Base-by-base conservation (phyloP, 306 rosid genomes). In the Cicer yamashitae region DNA sequence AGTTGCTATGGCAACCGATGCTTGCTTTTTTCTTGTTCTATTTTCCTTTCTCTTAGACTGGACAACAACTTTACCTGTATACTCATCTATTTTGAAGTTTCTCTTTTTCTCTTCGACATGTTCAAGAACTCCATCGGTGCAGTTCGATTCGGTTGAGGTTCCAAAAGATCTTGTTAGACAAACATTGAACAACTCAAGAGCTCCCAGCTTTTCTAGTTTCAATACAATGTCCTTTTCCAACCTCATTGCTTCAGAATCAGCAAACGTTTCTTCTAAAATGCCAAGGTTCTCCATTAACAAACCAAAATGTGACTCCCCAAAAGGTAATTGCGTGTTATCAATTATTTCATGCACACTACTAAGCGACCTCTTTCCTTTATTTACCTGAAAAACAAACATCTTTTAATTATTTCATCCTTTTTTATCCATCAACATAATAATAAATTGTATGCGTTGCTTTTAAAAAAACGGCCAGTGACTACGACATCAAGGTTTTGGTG, bases 141-240 rank as follows among this genome's bases (percentile, higher is more conserved):
- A 70, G 60, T 80, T 83, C 25, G 75, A 71, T 70, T 68, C 18
- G 41, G 20, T 53, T 10, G 96, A 84, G 68, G 79, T 65, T 81
- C 84, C 80, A 53, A 81, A 81, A 30, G 88, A 81, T 53, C 86
- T 87, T 7, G 87, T 87, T 46, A 94, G 82, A 79, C 89, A 83
- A 48, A 82, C 62, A 25, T 90, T 68, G 41, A 90, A 94, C 47
- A 91, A 83, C 44, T 86, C 84, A 1, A 91, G 88, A 22, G 84
- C 96, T 75, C 98, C 98, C 62, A 94, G 93, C 86, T 84, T 90
- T 71, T 84, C 89, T 54, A 91, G 79, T 61, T 89, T 93, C 83
- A 66, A 48, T 11, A 84, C 69, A 68, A 94, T 91, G 66, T 89
- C 89, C 67, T 82, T 82, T 80, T 89, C 89, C 88, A 91, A 80